Conservation (phyloP, 2,329 filamentous ascomycete genomes). For the Claviceps africana region DNA sequence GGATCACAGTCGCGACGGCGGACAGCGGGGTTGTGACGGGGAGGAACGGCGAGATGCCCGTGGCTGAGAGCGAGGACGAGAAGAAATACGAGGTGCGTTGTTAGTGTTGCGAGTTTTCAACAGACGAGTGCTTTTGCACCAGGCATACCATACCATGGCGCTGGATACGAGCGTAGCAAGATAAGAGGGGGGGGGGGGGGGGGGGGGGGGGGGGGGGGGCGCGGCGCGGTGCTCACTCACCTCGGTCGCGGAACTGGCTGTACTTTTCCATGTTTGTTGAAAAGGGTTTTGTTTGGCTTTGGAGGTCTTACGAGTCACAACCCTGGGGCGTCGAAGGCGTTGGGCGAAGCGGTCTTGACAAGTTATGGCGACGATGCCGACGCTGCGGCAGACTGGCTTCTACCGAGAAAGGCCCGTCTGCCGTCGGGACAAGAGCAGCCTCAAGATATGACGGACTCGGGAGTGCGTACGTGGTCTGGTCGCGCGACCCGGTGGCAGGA, state of each 20-base stretch:
- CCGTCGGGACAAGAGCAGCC: background rate
- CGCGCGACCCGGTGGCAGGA: background rate
- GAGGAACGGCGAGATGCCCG: slow-evolving; percentile 91
- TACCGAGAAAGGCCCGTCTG: background rate
- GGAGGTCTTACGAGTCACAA: background rate
- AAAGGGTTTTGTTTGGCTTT: background rate
- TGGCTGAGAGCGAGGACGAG: slow-evolving; percentile 41
- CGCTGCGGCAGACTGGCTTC: background rate
- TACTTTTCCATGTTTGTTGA: slow-evolving; percentile 75
- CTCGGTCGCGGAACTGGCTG: slow-evolving; percentile 82
- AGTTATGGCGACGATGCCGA: background rate
- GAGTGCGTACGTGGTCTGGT: background rate
- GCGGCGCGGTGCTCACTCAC: no score
- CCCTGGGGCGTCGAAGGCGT: no score
- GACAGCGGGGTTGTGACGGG: slow-evolving; percentile 57
- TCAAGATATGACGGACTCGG: background rate
- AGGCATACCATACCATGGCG: background rate
- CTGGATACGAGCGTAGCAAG: background rate
- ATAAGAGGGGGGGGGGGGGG: background rate
- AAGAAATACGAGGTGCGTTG: background rate
- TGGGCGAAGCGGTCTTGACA: no score
- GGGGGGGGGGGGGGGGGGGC: no score
- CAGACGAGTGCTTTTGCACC: background rate
- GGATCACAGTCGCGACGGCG: slow-evolving; percentile 47
- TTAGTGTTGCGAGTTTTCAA: background rate